Evolutionary conservation across 163 green algal genomes (phyloP).

Genomic region (Scenedesmus sp.): DNA sequence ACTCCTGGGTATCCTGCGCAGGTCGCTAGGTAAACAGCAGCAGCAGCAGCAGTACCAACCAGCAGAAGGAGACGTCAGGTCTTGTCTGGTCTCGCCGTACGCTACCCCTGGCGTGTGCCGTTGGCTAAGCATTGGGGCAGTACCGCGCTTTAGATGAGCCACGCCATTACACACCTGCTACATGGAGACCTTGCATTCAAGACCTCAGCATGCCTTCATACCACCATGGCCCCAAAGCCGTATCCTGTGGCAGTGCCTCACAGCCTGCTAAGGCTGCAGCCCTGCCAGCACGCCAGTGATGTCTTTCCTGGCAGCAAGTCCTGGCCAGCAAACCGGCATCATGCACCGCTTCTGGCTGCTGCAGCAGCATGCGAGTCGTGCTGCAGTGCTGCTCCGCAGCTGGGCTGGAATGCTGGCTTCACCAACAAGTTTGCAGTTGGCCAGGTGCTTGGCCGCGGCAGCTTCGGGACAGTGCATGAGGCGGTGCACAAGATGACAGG

Average conservation of each 20-base stretch:
- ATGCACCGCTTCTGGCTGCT: neutral
- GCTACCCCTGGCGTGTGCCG: neutral
- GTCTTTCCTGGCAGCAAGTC: neutral
- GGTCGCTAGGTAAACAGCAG: neutral
- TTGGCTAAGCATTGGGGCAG: neutral
- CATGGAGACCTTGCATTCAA: neutral
- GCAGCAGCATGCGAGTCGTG: slow-evolving; percentile 5
- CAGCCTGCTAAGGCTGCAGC: neutral
- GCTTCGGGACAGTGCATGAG: slow-evolving; percentile 47
- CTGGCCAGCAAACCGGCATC: neutral
- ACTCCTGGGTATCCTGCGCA: neutral
- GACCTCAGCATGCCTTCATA: neutral
- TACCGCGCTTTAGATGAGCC: neutral
- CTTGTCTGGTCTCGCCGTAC: neutral
- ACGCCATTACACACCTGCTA: neutral
- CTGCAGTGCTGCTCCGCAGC: neutral
- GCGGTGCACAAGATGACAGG: slow-evolving; percentile 45
- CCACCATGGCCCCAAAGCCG: neutral
- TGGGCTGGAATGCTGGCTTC: slow-evolving; percentile 47
- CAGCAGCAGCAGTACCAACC: neutral
- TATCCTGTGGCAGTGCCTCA: neutral
- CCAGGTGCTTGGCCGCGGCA: slow-evolving; percentile 24
- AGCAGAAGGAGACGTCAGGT: neutral
- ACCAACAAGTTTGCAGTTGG: slow-evolving; percentile 26
- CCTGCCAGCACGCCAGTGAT: neutral